Evolutionary conservation across 106 monocot species (phyloP).

Genomic region (Dendrobium officinale): DNA sequence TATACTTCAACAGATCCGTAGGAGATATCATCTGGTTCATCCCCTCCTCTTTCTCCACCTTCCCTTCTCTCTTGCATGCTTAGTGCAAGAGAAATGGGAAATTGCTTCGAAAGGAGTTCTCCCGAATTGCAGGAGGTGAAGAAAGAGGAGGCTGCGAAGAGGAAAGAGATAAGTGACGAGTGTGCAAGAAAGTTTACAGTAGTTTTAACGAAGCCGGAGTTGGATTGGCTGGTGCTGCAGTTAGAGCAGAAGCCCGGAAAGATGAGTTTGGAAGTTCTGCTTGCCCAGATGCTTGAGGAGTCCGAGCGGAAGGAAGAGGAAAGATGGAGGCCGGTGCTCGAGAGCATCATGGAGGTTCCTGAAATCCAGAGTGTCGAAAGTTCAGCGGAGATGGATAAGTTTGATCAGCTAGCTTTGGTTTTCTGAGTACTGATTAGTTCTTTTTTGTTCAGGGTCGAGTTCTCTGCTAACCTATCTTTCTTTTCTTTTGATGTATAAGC

Average conservation of each 20-base stretch:
- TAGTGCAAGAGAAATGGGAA: not conserved
- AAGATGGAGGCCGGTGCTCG: not conserved
- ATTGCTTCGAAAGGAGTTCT: not conserved
- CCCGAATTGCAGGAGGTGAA: not conserved
- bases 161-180: not conserved
- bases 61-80: not conserved
- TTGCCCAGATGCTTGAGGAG: not conserved
- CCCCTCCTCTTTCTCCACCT: not conserved
- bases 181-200: not conserved
- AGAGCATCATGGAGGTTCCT: constrained; percentile 4
- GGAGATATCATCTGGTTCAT: not conserved
- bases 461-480: no score
- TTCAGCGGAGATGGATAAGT: no score
- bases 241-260: not conserved
- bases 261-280: not conserved
- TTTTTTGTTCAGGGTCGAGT: no score
- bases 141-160: not conserved
- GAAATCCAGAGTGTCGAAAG: not conserved
- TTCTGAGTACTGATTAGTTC: no score
- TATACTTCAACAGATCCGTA: no score
- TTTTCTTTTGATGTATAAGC: no score
- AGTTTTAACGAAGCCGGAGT: not conserved
- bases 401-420: no score
- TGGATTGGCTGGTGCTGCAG: not conserved
- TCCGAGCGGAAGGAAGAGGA: no score